These are phyloP conservation scores for Mortierella alpina DNA, from an alignment of 192 early-diverging fungal genomes.

Conservation along the genomic window DNA sequence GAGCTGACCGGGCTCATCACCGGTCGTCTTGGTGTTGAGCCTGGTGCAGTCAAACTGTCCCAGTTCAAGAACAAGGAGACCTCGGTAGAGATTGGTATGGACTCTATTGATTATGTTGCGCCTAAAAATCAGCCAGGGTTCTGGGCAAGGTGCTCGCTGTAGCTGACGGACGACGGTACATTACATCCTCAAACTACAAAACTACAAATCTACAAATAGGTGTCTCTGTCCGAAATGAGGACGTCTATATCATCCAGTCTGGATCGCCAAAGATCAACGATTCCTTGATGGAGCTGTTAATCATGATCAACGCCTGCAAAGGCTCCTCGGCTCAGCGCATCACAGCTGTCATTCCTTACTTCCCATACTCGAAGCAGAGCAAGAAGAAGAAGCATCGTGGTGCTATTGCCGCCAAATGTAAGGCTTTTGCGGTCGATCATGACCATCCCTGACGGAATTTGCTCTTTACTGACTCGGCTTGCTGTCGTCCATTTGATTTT, in stretches of 20 bases:
- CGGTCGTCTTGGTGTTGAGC: slow-evolving; percentile 78
- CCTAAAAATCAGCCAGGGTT: too few species aligned
- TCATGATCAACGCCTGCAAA: slow-evolving; percentile 97
- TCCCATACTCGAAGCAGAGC: slow-evolving; percentile 97
- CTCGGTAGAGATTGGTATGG: slow-evolving; percentile 81
- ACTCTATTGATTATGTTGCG: too few species aligned
- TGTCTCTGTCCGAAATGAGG: slow-evolving; percentile 94
- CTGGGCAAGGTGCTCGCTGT: too few species aligned
- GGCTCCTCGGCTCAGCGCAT: slow-evolving; percentile 93
- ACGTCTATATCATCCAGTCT: slow-evolving; percentile 97
- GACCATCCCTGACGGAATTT: too few species aligned
- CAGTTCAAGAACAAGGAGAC: slow-evolving; percentile 96
- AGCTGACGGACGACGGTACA: too few species aligned
- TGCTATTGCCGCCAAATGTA: slow-evolving; percentile 93
- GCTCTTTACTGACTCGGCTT: too few species aligned
- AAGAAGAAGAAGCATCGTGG: slow-evolving; percentile 99
- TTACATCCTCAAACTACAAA: too few species aligned
- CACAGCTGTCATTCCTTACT: slow-evolving; percentile 95
- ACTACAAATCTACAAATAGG: too few species aligned
- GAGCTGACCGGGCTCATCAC: slow-evolving; percentile 86
- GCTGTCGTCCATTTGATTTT: too few species aligned
- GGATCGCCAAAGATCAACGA: slow-evolving; percentile 88
- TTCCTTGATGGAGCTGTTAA: slow-evolving; percentile 97
- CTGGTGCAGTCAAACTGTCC: slow-evolving; percentile 79
- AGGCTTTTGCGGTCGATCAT: background rate